A percentile compares a stretch with the other conserved stretches of the same genome.
Evolutionary conservation across 2,329 filamentous ascomycete species (phyloP).

Genomic region (Stemphylium beticola): DNA sequence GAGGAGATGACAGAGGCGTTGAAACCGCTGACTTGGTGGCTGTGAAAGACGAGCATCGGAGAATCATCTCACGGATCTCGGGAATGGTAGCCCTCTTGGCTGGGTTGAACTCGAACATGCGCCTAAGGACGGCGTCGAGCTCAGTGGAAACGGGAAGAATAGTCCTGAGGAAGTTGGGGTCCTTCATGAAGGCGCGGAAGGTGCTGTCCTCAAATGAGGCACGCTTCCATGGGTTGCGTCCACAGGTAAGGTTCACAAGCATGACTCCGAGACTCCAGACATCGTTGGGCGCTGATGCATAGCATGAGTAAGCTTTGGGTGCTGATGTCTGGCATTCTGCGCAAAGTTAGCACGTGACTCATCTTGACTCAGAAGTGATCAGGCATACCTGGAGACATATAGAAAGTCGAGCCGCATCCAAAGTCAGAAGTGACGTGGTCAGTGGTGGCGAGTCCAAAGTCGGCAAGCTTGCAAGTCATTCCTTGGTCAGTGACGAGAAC

Average conservation of each 20-base stretch:
- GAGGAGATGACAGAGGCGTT: constrained; percentile 51
- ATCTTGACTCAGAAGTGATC: constrained; percentile 16
- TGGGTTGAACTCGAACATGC: constrained; percentile 88
- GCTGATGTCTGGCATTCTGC: constrained; percentile 87
- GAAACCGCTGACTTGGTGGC: constrained; percentile 52
- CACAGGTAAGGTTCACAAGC: constrained; percentile 95
- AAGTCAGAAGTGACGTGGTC: constrained; percentile 88
- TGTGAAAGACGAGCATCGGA: constrained; percentile 78
- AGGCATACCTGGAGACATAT: constrained; percentile 95
- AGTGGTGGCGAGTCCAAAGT: constrained; percentile 93
- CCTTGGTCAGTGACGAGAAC: constrained; percentile 89
- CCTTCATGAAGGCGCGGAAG: constrained; percentile 87
- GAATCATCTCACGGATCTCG: constrained; percentile 78
- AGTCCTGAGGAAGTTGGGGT: constrained; percentile 84
- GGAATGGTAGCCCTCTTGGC: constrained; percentile 79
- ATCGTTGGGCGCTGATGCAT: constrained; percentile 93
- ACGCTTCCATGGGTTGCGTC: constrained; percentile 98
- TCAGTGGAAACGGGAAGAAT: constrained; percentile 92
- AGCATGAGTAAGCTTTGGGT: constrained; percentile 74
- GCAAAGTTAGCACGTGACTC: constrained; percentile 33
- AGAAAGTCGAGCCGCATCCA: constrained; percentile 97
- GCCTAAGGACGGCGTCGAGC: constrained; percentile 82
- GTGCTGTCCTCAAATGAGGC: constrained; percentile 93
- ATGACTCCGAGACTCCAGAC: constrained; percentile 99
- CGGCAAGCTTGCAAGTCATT: constrained; percentile 90